Evolutionary conservation across 2,329 filamentous ascomycete species (phyloP), one percentile per base, ranked within the genome.

Genomic region (Beauveria sp.): DNA sequence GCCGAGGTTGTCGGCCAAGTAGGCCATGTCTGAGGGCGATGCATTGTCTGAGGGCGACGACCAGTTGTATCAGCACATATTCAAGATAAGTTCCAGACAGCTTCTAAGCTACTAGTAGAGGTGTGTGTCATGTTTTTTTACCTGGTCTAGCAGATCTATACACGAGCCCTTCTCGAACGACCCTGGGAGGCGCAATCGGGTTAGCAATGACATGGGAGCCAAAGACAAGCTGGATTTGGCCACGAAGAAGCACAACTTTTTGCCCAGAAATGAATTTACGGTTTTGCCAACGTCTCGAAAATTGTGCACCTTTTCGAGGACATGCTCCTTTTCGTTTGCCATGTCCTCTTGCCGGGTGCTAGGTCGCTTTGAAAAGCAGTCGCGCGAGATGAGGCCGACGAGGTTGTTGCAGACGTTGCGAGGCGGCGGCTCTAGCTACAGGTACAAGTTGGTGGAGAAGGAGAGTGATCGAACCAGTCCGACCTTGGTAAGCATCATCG

Each of bases 201-300:
- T 59, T 52, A 59, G 56, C 48, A 6, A 37, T 37, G n/a, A 16
- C 3, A 8, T 22, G 14, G 8, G 1, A 26, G 8, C n/a, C 46
- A 10, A 51, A 66, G 1, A 12, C 18, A 22, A 22, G 30, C 10
- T 22, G 16, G 26, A 48, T 9, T 43, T 4, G 48, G 30, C 28
- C 37, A 26, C n/a, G 20, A 9, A 54, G 44, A 34, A n/a, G 41
- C 75, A 28, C 66, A 76, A 86, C 86, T 78, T 81, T 64, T 76
- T 75, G 26, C 80, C 80, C 5, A 84, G 72, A 63, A 81, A 81
- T 28, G 74, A 69, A 67, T 92, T 92, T 66, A 91, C 78, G 0
- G 84, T 85, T 64, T 79, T 76, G 46, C 86, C 89, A 48, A 92
- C 86, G 77, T 93, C 90, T 61, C 90, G 84, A 70, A 92, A 91